Percentiles rank a stretch among this genome's conserved stretches.
Conservation (phyloP, 768 basidiomycete genomes). For the Kwoniella botswanensis region DNA sequence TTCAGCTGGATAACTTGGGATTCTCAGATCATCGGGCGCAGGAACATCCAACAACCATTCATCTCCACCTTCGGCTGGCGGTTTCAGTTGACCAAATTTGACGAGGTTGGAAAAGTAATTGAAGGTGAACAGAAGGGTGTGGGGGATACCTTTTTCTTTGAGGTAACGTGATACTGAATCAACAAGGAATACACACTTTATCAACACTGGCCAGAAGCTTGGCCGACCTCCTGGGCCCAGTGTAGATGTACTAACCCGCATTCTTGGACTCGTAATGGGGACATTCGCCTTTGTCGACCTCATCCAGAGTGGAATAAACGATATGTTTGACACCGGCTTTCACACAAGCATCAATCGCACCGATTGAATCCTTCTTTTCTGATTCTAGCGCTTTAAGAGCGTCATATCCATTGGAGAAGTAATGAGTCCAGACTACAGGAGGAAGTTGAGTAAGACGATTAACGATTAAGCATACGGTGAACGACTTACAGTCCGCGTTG, state of each 20-base stretch:
- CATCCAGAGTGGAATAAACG: constrained; percentile 7
- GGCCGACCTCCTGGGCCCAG: no score
- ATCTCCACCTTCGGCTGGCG: background rate
- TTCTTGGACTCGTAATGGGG: constrained; percentile 10
- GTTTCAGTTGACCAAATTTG: constrained; percentile 8
- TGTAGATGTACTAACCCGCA: constrained; percentile 1
- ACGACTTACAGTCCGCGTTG: constrained; percentile 7
- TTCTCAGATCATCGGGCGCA: background rate
- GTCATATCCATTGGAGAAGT: constrained; percentile 5
- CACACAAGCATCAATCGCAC: constrained; percentile 8
- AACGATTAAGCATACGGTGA: background rate
- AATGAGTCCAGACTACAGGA: constrained; percentile 2
- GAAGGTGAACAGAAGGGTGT: constrained; percentile 5
- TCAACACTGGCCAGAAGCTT: background rate
- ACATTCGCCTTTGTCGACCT: constrained; percentile 6
- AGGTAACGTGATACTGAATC: background rate
- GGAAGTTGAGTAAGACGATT: no score
- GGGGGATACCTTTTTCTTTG: constrained; percentile 3
- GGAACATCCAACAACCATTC: constrained; percentile 1
- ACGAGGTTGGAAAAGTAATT: constrained; percentile 11
- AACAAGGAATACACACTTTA: background rate
- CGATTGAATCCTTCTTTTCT: background rate
- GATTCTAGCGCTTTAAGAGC: background rate
- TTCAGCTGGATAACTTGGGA: constrained; percentile 13
- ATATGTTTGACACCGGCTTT: constrained; percentile 11